A percentile compares a stretch with the other conserved stretches of the same genome.
Evolutionary conservation across 148 eudicot species (phyloP).

Genomic region (Rhododendron williamsianum): DNA sequence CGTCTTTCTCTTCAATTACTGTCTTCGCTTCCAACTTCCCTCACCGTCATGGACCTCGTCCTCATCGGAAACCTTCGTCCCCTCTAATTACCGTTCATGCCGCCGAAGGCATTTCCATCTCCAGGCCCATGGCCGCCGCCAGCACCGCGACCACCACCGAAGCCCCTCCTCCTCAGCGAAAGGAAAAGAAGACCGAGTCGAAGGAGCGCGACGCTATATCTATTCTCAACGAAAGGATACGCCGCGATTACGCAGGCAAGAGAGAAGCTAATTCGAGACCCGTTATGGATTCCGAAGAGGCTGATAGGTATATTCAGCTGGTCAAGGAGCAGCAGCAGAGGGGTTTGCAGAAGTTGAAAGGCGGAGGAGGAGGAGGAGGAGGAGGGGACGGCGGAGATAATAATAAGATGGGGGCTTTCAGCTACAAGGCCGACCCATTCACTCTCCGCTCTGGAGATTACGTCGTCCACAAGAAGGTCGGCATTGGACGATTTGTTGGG

Average conservation of each 20-base stretch:
- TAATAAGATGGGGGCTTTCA: conserved; percentile 23
- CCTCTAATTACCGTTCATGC: conserved; percentile 16
- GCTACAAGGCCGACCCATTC: conserved; percentile 85
- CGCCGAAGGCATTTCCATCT: conserved; percentile 26
- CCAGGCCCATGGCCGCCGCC: conserved; percentile 5
- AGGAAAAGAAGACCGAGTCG: conserved; percentile 9
- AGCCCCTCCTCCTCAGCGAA: background rate
- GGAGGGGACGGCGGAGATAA: background rate
- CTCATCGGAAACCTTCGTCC: background rate
- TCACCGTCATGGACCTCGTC: background rate
- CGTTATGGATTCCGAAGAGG: conserved; percentile 57
- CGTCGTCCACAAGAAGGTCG: conserved; percentile 96
- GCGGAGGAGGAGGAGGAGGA: conserved; percentile 17
- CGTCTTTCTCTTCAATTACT: background rate
- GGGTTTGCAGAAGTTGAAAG: conserved; percentile 71
- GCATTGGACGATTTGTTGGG: conserved; percentile 80
- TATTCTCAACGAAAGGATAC: conserved; percentile 34
- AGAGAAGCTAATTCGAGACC: conserved; percentile 23
- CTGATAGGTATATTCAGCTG: conserved; percentile 65
- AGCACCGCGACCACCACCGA: conserved; percentile 9
- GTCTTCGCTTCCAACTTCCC: background rate
- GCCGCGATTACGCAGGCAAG: conserved; percentile 29
- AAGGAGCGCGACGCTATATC: conserved; percentile 49
- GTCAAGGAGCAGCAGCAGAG: conserved; percentile 86
- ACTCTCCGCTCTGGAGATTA: conserved; percentile 67